Conservation (phyloP, 2,329 filamentous ascomycete species). For the Verticillium nonalfalfae region DNA sequence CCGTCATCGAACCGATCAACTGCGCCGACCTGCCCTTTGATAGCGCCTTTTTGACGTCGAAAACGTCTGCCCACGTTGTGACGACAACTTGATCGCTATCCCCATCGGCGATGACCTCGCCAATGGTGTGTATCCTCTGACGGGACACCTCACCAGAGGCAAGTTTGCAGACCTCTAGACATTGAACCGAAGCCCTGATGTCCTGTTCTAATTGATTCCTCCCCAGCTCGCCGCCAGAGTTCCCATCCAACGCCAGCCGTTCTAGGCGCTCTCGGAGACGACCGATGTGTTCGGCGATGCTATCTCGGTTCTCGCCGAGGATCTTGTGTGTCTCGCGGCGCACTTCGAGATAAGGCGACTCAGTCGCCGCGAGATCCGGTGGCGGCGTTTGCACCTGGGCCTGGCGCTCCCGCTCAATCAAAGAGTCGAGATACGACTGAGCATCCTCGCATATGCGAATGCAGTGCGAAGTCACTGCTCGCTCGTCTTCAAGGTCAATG, state of each 20-base stretch:
- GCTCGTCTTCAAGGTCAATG: constrained; percentile 27
- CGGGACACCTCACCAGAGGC: constrained; percentile 20
- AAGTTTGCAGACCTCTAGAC: constrained; percentile 29
- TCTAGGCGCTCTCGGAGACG: constrained; percentile 24
- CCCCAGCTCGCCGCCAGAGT: constrained; percentile 15
- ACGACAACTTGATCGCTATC: constrained; percentile 33
- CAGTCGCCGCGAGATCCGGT: too few relatives aligned
- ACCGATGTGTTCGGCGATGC: constrained; percentile 20
- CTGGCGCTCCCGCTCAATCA: constrained; percentile 17
- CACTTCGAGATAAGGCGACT: constrained; percentile 19
- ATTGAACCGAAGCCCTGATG: constrained; percentile 25
- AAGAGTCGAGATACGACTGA: constrained; percentile 23
- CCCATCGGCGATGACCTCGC: constrained; percentile 27
- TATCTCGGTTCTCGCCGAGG: constrained; percentile 22
- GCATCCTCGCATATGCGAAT: constrained; percentile 30
- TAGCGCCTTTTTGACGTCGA: constrained; percentile 28
- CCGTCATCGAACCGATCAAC: constrained; percentile 27
- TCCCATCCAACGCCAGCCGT: constrained; percentile 14
- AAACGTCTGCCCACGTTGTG: constrained; percentile 32
- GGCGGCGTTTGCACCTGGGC: not conserved
- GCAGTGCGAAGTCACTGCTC: constrained; percentile 27
- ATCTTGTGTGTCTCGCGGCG: constrained; percentile 21
- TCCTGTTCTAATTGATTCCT: constrained; percentile 24
- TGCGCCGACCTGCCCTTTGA: constrained; percentile 25
- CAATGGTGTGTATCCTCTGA: constrained; percentile 26